phyloP scores from a whole-genome alignment of 2,329 filamentous ascomycete species.

The Alternaria metachromatica region DNA sequence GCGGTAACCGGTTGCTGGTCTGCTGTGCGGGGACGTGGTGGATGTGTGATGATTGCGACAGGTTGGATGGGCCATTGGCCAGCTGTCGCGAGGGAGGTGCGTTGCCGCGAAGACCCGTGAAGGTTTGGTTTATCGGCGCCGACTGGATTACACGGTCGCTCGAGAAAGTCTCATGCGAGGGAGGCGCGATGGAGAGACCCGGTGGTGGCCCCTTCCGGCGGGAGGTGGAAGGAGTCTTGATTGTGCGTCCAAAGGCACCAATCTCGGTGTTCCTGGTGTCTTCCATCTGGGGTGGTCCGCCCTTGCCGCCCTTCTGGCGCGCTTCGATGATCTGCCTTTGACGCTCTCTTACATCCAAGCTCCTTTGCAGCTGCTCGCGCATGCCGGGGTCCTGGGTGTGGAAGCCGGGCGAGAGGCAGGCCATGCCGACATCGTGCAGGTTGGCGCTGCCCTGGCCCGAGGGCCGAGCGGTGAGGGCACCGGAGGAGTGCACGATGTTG shows the following conservation, averaged over 20 bases:
- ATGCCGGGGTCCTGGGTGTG: slow-evolving; percentile 95
- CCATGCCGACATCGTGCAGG: slow-evolving; percentile 91
- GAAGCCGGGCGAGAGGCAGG: slow-evolving; percentile 94
- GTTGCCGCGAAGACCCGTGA: slow-evolving; percentile 78
- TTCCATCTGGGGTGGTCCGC: slow-evolving; percentile 37
- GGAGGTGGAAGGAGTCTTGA: slow-evolving; percentile 75
- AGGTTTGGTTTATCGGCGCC: slow-evolving; percentile 91
- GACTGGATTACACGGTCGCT: slow-evolving; percentile 96
- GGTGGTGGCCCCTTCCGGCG: slow-evolving; percentile 81
- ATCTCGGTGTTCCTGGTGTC: slow-evolving; percentile 41
- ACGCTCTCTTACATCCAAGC: slow-evolving; percentile 90
- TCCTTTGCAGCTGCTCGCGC: slow-evolving; percentile 93
- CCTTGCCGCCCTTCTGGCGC: slow-evolving; percentile 79
- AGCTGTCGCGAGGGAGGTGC: slow-evolving; percentile 75
- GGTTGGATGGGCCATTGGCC: slow-evolving; percentile 79
- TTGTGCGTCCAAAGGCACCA: slow-evolving; percentile 52
- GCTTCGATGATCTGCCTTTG: slow-evolving; percentile 95
- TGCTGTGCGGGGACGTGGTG: slow-evolving; percentile 88
- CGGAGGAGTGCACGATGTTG: slow-evolving; percentile 52
- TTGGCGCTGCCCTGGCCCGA: slow-evolving; percentile 73
- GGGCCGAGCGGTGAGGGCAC: slow-evolving; percentile 67
- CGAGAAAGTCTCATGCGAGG: slow-evolving; percentile 89
- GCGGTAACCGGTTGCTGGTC: slow-evolving; percentile 89
- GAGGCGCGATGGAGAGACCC: slow-evolving; percentile 92
- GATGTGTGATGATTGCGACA: slow-evolving; percentile 86